Conservation (phyloP, 495 filamentous ascomycete genomes). For the Tetracladium setigerum region DNA sequence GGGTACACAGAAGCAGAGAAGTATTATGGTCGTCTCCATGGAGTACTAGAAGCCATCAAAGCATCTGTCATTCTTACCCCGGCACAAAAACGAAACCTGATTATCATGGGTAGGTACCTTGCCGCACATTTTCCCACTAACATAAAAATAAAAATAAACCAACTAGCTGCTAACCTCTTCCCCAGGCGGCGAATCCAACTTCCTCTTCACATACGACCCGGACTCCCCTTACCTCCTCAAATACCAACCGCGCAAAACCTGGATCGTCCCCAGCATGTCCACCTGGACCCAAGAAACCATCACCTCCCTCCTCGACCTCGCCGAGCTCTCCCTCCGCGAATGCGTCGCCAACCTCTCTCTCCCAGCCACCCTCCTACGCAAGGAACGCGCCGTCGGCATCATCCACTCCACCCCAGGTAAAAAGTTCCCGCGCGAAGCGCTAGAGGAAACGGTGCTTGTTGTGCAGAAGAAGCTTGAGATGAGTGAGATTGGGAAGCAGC, state of each 20-base stretch:
- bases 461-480: constrained; percentile 88
- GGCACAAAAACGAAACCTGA: constrained; percentile 61
- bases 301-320: constrained; percentile 70
- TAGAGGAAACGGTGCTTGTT: constrained; percentile 93
- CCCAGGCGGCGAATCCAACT: constrained; percentile 62
- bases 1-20: constrained; percentile 82
- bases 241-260: constrained; percentile 60
- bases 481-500: constrained; percentile 53
- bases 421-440: constrained; percentile 74
- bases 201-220: constrained; percentile 68
- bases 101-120: constrained; percentile 63
- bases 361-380: constrained; percentile 70
- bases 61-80: constrained; percentile 48
- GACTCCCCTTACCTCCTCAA: constrained; percentile 44
- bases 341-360: constrained; percentile 71
- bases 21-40: constrained; percentile 79
- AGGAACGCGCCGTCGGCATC: constrained; percentile 91
- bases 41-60: constrained; percentile 77
- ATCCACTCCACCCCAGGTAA: constrained; percentile 49
- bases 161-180: background rate
- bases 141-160: background rate
- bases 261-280: constrained; percentile 83
- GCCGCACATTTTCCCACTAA: background rate
- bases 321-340: constrained; percentile 72
- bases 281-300: constrained; percentile 79